phyloP scores from a whole-genome alignment of 495 filamentous ascomycete genomes.

The Pseudoneurospora amorphoporcata region DNA sequence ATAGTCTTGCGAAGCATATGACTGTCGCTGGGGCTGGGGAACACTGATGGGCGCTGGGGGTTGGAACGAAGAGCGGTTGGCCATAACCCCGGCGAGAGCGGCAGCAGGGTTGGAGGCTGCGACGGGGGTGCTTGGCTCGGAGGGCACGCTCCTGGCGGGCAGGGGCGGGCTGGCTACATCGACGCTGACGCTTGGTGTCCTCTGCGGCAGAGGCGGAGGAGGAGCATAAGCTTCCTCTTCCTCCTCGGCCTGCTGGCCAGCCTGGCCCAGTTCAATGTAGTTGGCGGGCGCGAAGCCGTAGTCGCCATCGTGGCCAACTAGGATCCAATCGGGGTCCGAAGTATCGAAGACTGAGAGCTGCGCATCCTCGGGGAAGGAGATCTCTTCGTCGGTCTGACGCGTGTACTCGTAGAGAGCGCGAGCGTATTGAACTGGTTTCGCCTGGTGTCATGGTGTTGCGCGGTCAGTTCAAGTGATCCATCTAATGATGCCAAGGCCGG shows the following conservation, averaged over 20 bases:
- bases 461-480: constrained; percentile 14
- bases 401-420: constrained; percentile 94
- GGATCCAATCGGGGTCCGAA: constrained; percentile 91
- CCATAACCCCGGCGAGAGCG: constrained; percentile 64
- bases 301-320: constrained; percentile 74
- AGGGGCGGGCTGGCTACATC: constrained; percentile 26
- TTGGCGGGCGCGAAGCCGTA: constrained; percentile 96
- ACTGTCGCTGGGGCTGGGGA: constrained; percentile 8
- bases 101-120: constrained; percentile 54
- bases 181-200: constrained; percentile 9
- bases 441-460: constrained; percentile 34
- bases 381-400: constrained; percentile 92
- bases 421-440: constrained; percentile 59
- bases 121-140: constrained; percentile 18
- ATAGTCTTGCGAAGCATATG: constrained; percentile 20
- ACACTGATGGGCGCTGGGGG: constrained; percentile 16
- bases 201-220: constrained; percentile 22
- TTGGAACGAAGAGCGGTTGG: constrained; percentile 23
- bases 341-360: constrained; percentile 76
- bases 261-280: constrained; percentile 65
- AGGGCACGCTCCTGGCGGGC: constrained; percentile 20
- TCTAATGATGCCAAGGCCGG: not conserved
- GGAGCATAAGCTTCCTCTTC: constrained; percentile 15
- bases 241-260: constrained; percentile 10
- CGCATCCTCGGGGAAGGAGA: constrained; percentile 89